Evolutionary conservation across 768 basidiomycete species (phyloP), one percentile per base, ranked within the genome.

Genomic region (Candolleomyces eurysporus): DNA sequence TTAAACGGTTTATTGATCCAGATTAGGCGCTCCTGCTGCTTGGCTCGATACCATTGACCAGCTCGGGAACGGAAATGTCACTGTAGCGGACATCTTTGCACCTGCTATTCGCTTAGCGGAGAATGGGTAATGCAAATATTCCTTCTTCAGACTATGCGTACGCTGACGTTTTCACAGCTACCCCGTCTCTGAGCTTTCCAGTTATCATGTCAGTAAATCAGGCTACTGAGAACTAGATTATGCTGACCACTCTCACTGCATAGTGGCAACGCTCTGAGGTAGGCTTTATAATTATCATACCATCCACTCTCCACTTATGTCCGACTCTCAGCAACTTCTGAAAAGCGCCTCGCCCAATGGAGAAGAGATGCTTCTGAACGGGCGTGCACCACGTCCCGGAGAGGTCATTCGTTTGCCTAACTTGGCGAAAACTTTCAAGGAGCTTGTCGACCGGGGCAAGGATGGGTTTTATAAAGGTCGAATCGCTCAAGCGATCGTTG

Each of bases 381-480:
- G 91, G 22, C 86, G 84, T 65, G 91, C 93, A 0, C 96, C 97
- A 0, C 80, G 84, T 10, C 86, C 92, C 2, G 96, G 96, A 10
- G 86, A 98, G 71, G 81, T 96, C 65, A 85, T 93, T 76, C 84
- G 80, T 62, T 80, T 95, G 36, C 89, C 94, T 0, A 89, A 87
- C 66, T 83, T 99, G 9, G 96, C 91, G 0, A 75, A 80, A 68
- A 96, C 94, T 0, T 95, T 98, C 77, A 84, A 88, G 53, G 82
- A 85, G 51, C 79, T 98, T 9, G 92, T 86, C 0, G 82, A 84
- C 63, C 76, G 94, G 14, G 96, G 96, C 2, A 94, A 90, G 68
- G 88, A 90, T 60, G 97, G 96, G 0, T 99, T 94, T 73, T 99
- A 99, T 76, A 93, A 88, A 69, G 97, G 97, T 2, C 79, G 91